Percentiles rank a stretch among this genome's conserved stretches.
phyloP scores from a whole-genome alignment of 257 asterid species.

The Salvia miltiorrhiza region DNA sequence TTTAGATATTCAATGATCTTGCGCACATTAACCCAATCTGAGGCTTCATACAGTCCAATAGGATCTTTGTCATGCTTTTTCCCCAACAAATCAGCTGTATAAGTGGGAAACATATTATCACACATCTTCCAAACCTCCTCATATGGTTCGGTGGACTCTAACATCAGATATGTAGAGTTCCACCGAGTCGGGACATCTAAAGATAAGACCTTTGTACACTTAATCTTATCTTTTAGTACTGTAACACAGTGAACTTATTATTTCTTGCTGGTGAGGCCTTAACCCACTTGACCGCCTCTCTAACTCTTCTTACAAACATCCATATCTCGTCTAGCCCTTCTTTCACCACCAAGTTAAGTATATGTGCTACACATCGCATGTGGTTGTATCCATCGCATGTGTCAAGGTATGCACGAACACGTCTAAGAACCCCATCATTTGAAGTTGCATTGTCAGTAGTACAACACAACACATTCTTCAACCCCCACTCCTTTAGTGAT shows the following conservation, averaged over 20 bases:
- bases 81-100: neutral
- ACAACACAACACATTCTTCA: neutral
- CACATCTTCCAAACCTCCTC: neutral
- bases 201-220: neutral
- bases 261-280: neutral
- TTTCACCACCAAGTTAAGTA: neutral
- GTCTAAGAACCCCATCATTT: neutral
- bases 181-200: neutral
- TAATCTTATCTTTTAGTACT: neutral
- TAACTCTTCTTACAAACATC: neutral
- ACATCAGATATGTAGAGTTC: too few relatives aligned
- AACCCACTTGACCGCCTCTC: too few relatives aligned
- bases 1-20: neutral
- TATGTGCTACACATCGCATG: neutral
- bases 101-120: neutral
- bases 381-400: neutral
- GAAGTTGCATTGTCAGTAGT: neutral
- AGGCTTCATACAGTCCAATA: too few relatives aligned
- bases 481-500: neutral
- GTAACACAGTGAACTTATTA: neutral
- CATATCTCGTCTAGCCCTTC: too few relatives aligned
- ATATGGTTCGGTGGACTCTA: too few relatives aligned
- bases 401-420: too few relatives aligned
- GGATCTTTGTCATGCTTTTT: neutral
- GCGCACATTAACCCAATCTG: neutral